Evolutionary conservation across 345 rosid species (phyloP).

Genomic region (Crucihimalaya himalaica): DNA sequence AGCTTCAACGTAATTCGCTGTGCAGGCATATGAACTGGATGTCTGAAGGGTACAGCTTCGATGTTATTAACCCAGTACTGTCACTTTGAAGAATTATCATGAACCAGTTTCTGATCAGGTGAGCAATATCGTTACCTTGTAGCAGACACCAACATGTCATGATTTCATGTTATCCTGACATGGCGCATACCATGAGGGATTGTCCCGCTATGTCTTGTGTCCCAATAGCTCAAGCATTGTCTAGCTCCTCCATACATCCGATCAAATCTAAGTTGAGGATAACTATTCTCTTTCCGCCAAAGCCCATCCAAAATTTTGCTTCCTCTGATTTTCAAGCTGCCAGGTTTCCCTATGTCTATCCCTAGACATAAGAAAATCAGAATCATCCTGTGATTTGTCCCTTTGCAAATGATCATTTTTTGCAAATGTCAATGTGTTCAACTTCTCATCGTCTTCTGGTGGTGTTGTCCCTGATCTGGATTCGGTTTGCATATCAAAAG

Average conservation of each 20-base stretch:
- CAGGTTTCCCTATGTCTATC: slow-evolving; percentile 58
- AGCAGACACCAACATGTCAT: neutral
- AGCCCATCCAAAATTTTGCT: slow-evolving; percentile 38
- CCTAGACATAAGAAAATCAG: slow-evolving; percentile 28
- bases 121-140: neutral
- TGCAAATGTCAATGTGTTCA: slow-evolving; percentile 33
- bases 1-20: neutral
- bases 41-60: neutral
- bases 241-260: too few species aligned
- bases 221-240: too few species aligned
- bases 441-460: slow-evolving; percentile 58
- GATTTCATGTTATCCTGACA: too few species aligned
- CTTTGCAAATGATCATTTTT: slow-evolving; percentile 54
- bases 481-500: slow-evolving; percentile 49
- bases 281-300: slow-evolving; percentile 28
- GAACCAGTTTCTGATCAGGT: too few species aligned
- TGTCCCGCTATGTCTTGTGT: too few species aligned
- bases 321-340: slow-evolving; percentile 59
- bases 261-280: too few species aligned
- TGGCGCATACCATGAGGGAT: too few species aligned
- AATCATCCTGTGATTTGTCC: slow-evolving; percentile 55
- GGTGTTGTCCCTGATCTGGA: slow-evolving; percentile 55
- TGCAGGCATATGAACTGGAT: neutral
- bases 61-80: too few species aligned
- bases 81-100: too few species aligned